These are phyloP conservation scores for Limnomonas spitsbergensis DNA, from an alignment of 139 green algal genomes.

Conservation along the genomic window DNA sequence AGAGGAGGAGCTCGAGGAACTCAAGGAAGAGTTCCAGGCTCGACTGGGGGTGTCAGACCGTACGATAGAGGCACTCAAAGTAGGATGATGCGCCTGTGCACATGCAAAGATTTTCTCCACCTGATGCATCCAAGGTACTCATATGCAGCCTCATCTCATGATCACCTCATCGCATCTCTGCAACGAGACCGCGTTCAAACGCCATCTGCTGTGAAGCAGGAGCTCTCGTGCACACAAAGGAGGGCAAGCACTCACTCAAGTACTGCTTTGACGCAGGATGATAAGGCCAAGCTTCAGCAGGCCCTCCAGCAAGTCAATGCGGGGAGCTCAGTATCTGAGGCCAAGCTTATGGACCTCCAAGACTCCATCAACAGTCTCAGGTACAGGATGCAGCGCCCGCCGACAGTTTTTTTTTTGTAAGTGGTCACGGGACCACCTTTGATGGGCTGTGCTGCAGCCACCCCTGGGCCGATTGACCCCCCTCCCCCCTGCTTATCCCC, in stretches of 20 bases:
- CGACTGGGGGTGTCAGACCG: slow-evolving; percentile 60
- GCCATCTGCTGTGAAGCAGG: neutral
- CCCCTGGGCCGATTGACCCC: no score
- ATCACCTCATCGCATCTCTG: neutral
- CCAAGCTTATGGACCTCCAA: slow-evolving; percentile 39
- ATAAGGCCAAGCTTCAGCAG: slow-evolving; percentile 43
- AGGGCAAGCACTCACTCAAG: neutral
- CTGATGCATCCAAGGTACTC: no score
- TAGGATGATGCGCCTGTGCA: no score
- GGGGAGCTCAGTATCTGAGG: slow-evolving; percentile 32
- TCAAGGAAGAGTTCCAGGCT: slow-evolving; percentile 81
- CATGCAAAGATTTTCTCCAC: no score
- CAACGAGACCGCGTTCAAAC: neutral
- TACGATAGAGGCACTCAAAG: slow-evolving; percentile 45
- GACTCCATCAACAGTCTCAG: slow-evolving; percentile 4
- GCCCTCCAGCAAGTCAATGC: slow-evolving; percentile 34
- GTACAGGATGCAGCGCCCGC: neutral
- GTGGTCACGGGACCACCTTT: no score
- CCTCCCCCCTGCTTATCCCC: no score
- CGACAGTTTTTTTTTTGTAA: no score
- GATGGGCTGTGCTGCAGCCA: no score
- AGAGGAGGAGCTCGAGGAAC: slow-evolving; percentile 70
- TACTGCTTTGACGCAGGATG: slow-evolving; percentile 46
- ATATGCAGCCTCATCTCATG: no score
- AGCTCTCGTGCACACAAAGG: neutral